Conservation (phyloP, 2,329 filamentous ascomycete species). For the Akanthomyces muscarius region DNA sequence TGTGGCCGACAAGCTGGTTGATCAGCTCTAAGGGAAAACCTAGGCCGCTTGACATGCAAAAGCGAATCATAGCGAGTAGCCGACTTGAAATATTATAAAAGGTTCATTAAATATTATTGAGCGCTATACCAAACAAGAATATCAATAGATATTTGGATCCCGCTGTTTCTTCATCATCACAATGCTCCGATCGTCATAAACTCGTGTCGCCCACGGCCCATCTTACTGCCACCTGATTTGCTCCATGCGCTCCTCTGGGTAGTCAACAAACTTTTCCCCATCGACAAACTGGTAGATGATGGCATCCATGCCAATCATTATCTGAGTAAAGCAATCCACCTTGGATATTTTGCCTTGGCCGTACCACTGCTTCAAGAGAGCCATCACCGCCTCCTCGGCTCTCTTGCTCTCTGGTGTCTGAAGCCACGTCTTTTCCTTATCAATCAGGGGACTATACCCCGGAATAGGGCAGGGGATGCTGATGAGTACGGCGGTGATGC, state of each 20-base stretch:
- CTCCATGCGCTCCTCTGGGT: slow-evolving; percentile 9
- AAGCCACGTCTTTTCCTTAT: neutral
- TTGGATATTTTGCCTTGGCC: neutral
- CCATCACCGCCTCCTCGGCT: slow-evolving; percentile 2
- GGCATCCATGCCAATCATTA: slow-evolving; percentile 10
- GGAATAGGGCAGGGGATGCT: neutral
- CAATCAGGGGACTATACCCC: neutral
- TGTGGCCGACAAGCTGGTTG: slow-evolving; percentile 33
- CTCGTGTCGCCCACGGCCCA: neutral
- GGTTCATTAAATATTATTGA: neutral
- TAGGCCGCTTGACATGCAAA: neutral
- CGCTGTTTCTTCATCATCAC: neutral
- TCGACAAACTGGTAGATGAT: slow-evolving; percentile 7
- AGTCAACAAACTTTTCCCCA: slow-evolving; percentile 7
- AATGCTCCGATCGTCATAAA: too few relatives aligned
- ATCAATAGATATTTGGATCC: neutral
- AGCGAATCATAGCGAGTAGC: neutral
- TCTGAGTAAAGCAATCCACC: slow-evolving; percentile 5
- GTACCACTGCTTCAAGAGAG: slow-evolving; percentile 1
- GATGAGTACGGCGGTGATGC: slow-evolving; percentile 1
- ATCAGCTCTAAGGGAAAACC: slow-evolving; percentile 28
- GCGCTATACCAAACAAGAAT: neutral
- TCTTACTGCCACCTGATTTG: neutral
- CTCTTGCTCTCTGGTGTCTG: slow-evolving; percentile 6
- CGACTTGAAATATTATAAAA: neutral